phyloP scores from a whole-genome alignment of 805 yeast genomes.

The Nakazawaea ishiwadae region DNA sequence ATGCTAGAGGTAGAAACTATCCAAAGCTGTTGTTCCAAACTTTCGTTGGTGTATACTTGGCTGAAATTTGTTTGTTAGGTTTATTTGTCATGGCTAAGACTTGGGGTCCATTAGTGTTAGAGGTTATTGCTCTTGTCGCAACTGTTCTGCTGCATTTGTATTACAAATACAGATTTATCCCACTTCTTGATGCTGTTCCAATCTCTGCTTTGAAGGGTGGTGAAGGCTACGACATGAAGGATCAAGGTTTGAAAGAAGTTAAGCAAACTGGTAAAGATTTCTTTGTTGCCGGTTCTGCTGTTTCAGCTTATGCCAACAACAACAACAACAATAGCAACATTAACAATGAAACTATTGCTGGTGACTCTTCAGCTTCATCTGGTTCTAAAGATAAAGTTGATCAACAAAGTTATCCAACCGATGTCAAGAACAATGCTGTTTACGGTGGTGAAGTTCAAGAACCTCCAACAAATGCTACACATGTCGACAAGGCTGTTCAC shows the following conservation, averaged over 20 bases:
- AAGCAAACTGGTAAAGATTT: constrained; percentile 41
- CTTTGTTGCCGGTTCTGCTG: constrained; percentile 38
- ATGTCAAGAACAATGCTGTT: constrained; percentile 5
- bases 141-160: constrained; percentile 59
- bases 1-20: constrained; percentile 69
- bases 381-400: constrained; percentile 1
- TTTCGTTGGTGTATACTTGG: constrained; percentile 67
- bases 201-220: constrained; percentile 52
- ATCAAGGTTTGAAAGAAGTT: constrained; percentile 61
- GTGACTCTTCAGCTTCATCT: constrained; percentile 5
- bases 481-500: too few species aligned
- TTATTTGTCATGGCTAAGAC: constrained; percentile 72
- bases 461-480: too few species aligned
- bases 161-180: constrained; percentile 53
- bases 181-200: constrained; percentile 66
- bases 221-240: constrained; percentile 55
- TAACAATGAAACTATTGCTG: constrained; percentile 7
- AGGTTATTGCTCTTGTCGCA: constrained; percentile 51
- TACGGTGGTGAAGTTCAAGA: background rate
- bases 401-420: constrained; percentile 4
- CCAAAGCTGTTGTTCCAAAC: constrained; percentile 69
- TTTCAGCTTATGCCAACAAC: too few species aligned
- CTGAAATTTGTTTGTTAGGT: constrained; percentile 65
- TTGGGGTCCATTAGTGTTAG: constrained; percentile 75
- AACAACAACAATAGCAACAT: background rate